Evolutionary conservation across 164 flowering plant species (phyloP), one percentile per base, ranked within the genome.

Genomic region (Houttuynia cordata): DNA sequence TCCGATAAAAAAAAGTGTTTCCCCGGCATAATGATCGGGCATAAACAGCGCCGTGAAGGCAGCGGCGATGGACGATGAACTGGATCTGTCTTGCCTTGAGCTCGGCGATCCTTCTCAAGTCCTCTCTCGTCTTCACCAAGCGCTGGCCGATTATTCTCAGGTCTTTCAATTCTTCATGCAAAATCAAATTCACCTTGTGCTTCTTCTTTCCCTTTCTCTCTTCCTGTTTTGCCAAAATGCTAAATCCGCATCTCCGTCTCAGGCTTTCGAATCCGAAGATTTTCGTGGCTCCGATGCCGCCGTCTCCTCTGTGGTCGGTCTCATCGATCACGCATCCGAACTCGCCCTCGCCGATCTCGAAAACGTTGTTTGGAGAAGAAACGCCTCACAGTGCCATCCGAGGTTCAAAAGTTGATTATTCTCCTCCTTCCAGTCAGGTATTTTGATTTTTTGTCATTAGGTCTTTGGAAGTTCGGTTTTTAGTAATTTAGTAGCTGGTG

Each of bases 351-450:
- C 74, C 0, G 74, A 70, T 20, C 68, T 65, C 0, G 73, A 63
- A 13, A 61, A 72, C 57, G 68, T 67, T 4, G 78, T 50, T 20
- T 57, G 72, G 12, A 65, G 62, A 37, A 60, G 30, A 3, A 66
- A 58, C 60, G 83, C 83, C 0, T 34, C 68, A 62, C 71, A 61
- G 74, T 74, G 56, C 82, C 87, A 37, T 9, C 72, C 0, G 78
- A 77, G 59, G 61, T 83, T 57, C 64, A 64, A n/a, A 62, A 47
- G 2, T 81, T 69, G 54, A 7, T 87, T 14, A 64, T 24, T 67
- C 72, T 23, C 73, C 91, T 68, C 64, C 77, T 0, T 42, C 74
- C 58, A 74, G 75, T 60, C 86, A 81, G 88, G 97, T 84, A 21
- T 24, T 19, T 37, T 19, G 49, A 53, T 13, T 4, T 41, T 18